These are phyloP conservation scores for Coemansia brasiliensis DNA, from an alignment of 192 early-diverging fungal species.

Conservation along the genomic window DNA sequence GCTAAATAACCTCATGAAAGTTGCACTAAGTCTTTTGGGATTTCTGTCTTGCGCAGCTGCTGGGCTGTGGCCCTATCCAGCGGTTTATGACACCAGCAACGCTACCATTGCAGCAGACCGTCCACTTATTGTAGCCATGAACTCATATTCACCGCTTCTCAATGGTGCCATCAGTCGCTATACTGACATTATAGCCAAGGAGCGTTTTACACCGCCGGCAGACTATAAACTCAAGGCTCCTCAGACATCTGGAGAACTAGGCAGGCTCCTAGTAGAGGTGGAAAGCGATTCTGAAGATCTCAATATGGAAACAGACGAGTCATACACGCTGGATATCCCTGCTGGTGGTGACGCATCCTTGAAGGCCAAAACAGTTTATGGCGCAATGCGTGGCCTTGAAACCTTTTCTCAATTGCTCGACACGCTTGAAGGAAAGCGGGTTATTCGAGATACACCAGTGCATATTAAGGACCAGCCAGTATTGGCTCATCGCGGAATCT, in stretches of 20 bases:
- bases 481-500: constrained; percentile 67
- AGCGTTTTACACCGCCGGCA: constrained; percentile 55
- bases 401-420: constrained; percentile 70
- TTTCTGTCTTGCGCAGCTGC: constrained; percentile 25
- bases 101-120: constrained; percentile 43
- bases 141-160: constrained; percentile 54
- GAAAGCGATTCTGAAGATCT: constrained; percentile 49
- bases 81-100: constrained; percentile 20
- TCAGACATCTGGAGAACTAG: constrained; percentile 16
- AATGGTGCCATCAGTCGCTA: constrained; percentile 56
- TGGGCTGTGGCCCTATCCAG: constrained; percentile 51
- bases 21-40: constrained; percentile 18
- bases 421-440: constrained; percentile 37
- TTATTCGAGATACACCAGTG: constrained; percentile 58
- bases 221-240: constrained; percentile 36
- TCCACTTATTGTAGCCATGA: constrained; percentile 36
- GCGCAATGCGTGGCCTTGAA: constrained; percentile 71
- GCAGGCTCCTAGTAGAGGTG: constrained; percentile 53
- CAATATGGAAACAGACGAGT: constrained; percentile 64
- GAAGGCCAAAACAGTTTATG: constrained; percentile 61
- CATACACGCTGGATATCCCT: constrained; percentile 68
- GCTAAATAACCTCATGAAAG: constrained; percentile 8
- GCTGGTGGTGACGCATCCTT: constrained; percentile 55
- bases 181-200: constrained; percentile 41
- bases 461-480: constrained; percentile 63